Base-by-base conservation (phyloP, 192 early-diverging fungal species). In the Spizellomyces punctatus region DNA sequence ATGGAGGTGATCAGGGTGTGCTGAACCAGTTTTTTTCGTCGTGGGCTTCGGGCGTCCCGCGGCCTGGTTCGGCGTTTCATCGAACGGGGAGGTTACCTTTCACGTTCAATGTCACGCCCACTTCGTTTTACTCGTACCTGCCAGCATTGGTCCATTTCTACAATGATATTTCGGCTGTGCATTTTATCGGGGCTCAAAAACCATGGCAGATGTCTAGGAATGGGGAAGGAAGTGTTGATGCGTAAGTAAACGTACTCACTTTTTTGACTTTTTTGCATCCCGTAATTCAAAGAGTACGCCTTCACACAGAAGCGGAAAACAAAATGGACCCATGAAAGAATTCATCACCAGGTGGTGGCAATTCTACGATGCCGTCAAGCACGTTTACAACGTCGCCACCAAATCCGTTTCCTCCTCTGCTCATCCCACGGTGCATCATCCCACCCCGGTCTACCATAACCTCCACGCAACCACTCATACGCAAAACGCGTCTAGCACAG, bases 1-100 rank as follows among this genome's bases (percentile, higher is more conserved):
- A 95, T 77, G 95, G 95, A 58, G 95, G 91, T 43, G 96, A 98
- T 72, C 96, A 98, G 77, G 96, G 96, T 0, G 71, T 98, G 57
- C 82, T 98, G 16, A 98, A 98, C 79, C 82, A 82, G 36, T 96
- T 90, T 72, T 97, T 97, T 79, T 76, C 77, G 3, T 80, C 84
- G 36, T 98, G 95, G 95, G 81, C 89, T 1, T 79, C 68, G 0
- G 64, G 63, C 42, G 61, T 72, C 10, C 48, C 74, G 48, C 58
- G 22, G 6, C 56, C 76, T 8, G 69, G 67, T 54, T 42, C 16
- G 6, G 79, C 17, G 58, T n/a, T 43, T 46, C 66, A 69, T 17
- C 75, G 55, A 71, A 89, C 64, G 77, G 83, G 58, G 76, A 83
- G 95, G 27, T 67, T 98, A 48, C 94, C 96, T 0, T 98, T 98